phyloP scores from a whole-genome alignment of 306 rosid species.

The Erythrophleum fordii region DNA sequence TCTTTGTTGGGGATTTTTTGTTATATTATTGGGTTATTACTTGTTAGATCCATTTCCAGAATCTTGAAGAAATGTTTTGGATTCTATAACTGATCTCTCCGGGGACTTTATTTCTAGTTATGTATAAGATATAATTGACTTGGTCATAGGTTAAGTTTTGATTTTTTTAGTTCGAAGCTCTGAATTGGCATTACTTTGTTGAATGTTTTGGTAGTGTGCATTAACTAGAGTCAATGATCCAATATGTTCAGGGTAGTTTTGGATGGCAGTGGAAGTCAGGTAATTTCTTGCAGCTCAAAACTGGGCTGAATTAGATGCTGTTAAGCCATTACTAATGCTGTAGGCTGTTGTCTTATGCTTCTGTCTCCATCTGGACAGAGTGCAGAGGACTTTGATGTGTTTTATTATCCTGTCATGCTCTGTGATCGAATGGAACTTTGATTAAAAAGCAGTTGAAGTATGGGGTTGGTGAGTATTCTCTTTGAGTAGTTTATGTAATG shows the following conservation, averaged over 20 bases:
- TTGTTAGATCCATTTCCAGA: neutral
- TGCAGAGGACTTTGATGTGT: neutral
- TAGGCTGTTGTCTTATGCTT: neutral
- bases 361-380: neutral
- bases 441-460: neutral
- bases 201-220: neutral
- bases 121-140: neutral
- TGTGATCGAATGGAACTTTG: constrained; percentile 1
- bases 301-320: neutral
- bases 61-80: neutral
- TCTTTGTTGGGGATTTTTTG: neutral
- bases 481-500: neutral
- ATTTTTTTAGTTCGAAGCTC: constrained; percentile 14
- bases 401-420: neutral
- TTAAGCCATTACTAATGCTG: neutral
- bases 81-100: neutral
- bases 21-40: neutral
- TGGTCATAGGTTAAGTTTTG: neutral
- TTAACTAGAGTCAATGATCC: neutral
- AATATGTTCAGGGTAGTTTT: neutral
- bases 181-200: neutral
- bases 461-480: neutral
- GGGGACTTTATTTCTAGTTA: neutral
- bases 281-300: neutral
- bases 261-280: neutral